Evolutionary conservation across 2,329 filamentous ascomycete genomes (phyloP), one percentile per base, ranked within the genome.

Genomic region (Graphium sp.): DNA sequence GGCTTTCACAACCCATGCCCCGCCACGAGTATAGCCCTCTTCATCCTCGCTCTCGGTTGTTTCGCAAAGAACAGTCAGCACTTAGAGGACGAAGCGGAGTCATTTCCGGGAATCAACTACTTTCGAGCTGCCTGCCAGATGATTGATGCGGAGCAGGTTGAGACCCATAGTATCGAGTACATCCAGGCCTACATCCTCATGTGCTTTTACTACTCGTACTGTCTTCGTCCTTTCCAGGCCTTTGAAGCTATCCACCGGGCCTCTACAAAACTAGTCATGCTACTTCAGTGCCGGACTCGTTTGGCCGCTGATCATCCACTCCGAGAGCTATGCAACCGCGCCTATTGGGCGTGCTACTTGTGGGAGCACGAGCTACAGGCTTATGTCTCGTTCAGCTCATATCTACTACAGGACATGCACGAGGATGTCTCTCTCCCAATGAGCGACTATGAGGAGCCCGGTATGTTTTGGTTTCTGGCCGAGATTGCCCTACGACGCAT

Each of bases 271-370:
- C 25, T 30, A 30, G 17, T 26, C 31, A 16, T 32, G 15, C 20
- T 28, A 24, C 28, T 38, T 17, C 29, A 34, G 22, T 29, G 35
- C 18, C 26, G 29, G 16, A 21, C 26, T 19, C 20, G 19, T 5
- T 15, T 32, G 5, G n/a, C 13, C 11, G 16, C 20, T 9, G 30
- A 38, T 14, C 25, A 31, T 5, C 14, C 28, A 4, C 26, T 29
- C 19, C 30, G 33, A 7, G 33, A 40, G 31, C 33, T 24, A n/a
- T 33, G 36, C n/a, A 32, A 35, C 22, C 33, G 36, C 4, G 37
- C 37, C 4, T 39, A 38, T 29, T 41, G 39, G 39, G 32, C 39
- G n/a, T 39, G 39, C 24, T 41, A 41, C 18, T 27, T 41, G 9
- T 32, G 39, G n/a, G 39, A 41, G 29, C 36, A 38, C 29, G 34